phyloP scores from a whole-genome alignment of 352 stramenopile genomes.

The Phytophthora agathidicida region DNA sequence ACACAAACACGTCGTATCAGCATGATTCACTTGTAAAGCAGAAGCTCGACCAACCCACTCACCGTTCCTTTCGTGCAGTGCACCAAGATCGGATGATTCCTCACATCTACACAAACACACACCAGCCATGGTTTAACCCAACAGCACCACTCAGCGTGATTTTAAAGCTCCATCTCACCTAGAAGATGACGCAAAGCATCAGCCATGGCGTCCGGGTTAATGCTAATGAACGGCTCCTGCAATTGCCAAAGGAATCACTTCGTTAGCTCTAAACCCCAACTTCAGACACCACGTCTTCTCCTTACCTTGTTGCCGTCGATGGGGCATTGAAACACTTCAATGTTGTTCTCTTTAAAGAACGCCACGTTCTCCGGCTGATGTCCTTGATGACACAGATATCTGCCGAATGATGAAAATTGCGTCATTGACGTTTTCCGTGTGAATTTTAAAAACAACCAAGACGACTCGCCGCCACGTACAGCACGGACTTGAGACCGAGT shows the following conservation, averaged over 20 bases:
- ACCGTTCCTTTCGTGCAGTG: constrained; percentile 91
- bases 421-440: no score
- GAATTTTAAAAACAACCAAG: neutral
- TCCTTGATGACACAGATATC: constrained; percentile 85
- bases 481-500: constrained; percentile 84
- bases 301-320: constrained; percentile 90
- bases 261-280: neutral
- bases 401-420: constrained; percentile 17
- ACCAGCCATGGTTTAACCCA: constrained; percentile 10
- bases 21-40: neutral
- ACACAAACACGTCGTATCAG: neutral
- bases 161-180: constrained; percentile 33
- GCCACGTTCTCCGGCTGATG: constrained; percentile 81
- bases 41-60: constrained; percentile 6
- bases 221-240: constrained; percentile 91
- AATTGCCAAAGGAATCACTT: neutral
- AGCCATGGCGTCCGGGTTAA: constrained; percentile 83
- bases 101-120: constrained; percentile 49
- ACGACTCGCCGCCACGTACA: constrained; percentile 57
- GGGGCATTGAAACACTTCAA: constrained; percentile 83
- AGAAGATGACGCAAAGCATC: constrained; percentile 80
- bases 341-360: constrained; percentile 86
- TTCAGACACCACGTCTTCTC: neutral
- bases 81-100: constrained; percentile 89
- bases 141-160: neutral